Evolutionary conservation across 78 protist species (phyloP), one percentile per base, ranked within the genome.

Genomic region (Emiliania huxleyi): DNA sequence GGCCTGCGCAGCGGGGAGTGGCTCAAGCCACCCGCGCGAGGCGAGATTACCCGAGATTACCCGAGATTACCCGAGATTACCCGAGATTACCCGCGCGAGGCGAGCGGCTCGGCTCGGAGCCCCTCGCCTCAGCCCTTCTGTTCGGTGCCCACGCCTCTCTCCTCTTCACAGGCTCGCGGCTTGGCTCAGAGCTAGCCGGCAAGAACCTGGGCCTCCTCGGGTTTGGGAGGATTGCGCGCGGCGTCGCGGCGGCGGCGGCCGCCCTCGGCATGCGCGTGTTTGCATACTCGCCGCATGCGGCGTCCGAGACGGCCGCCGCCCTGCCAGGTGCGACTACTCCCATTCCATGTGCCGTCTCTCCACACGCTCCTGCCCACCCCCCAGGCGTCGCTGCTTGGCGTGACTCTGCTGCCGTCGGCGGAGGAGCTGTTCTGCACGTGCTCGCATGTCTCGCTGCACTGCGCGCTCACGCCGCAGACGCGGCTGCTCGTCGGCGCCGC

Each of bases 151-250:
- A n/a, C n/a, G n/a, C n/a, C n/a, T n/a, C n/a, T n/a, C n/a, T n/a
- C n/a, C n/a, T n/a, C n/a, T n/a, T n/a, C n/a, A n/a, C 55, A 48
- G 56, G 29, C 55, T 45, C n/a, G 73, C 46, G 5, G 4, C 35
- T 15, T 6, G 85, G 93, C 4, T 48, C 44, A n/a, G 93, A 90
- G 87, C 89, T 90, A 23, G 37, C 43, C 0, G 93, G 93, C 49
- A 90, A 90, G 93, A 43, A 15, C 12, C 46, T 90, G 56, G 93
- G 93, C 15, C 40, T 90, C 29, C 35, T 90, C 25, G 93, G 93
- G 37, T 90, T 75, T 38, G 93, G 93, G 43, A 77, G 71, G 37
- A 69, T 69, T 46, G 92, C 83, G 43, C 92, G 35, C n/a, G 92
- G 92, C 69, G 83, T 90, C 11, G 84, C 55, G 23, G 43, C 55